Conservation (phyloP, 1,139 yeast species). For the Kurtzmaniella quercitrusa region DNA sequence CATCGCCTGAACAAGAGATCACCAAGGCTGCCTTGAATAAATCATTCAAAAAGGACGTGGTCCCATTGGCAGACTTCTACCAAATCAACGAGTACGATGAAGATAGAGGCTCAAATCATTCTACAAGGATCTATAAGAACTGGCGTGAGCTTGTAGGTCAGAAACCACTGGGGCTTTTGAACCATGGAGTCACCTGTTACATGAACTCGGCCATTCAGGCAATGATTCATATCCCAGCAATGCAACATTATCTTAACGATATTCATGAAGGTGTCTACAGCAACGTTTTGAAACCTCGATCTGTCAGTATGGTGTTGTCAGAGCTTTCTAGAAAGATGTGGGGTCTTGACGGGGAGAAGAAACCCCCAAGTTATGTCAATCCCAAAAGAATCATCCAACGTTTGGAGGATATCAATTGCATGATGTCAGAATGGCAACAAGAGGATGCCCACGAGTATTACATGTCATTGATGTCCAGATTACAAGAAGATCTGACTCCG, state of each 20-base stretch:
- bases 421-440: constrained; percentile 97
- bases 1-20: constrained; percentile 37
- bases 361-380: constrained; percentile 45
- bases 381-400: constrained; percentile 73
- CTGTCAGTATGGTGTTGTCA: constrained; percentile 72
- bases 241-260: constrained; percentile 76
- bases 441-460: constrained; percentile 97
- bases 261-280: constrained; percentile 50
- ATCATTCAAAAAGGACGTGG: not conserved
- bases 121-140: constrained; percentile 52
- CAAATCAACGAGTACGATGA: constrained; percentile 46
- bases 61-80: constrained; percentile 34
- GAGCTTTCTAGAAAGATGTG: constrained; percentile 68
- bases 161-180: constrained; percentile 72
- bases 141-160: constrained; percentile 49
- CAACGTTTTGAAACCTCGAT: constrained; percentile 43
- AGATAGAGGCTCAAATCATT: constrained; percentile 58
- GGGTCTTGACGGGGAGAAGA: constrained; percentile 35
- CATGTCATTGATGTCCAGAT: constrained; percentile 81
- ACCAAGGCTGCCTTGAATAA: not conserved
- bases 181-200: constrained; percentile 95
- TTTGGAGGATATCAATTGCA: constrained; percentile 82
- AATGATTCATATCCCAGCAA: constrained; percentile 83
- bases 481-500: constrained; percentile 92
- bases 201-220: constrained; percentile 95